Evolutionary conservation across 1,284 basidiomycete genomes (phyloP).

Genomic region (Mycena citricolor): DNA sequence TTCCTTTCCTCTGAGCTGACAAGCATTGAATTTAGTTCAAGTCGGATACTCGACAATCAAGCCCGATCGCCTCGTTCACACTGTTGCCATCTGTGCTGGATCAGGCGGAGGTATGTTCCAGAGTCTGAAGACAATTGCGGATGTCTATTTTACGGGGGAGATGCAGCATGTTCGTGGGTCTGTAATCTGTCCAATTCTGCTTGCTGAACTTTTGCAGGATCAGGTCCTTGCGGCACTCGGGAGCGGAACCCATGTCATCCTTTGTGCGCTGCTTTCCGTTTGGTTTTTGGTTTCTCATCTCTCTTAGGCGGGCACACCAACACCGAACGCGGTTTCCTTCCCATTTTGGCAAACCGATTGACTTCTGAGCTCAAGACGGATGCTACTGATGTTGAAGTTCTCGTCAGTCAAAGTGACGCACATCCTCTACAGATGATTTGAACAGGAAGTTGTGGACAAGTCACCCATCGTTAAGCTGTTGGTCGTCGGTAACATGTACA

Average conservation of each 20-base stretch:
- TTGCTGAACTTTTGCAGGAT: constrained; percentile 50
- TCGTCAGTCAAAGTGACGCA: constrained; percentile 58
- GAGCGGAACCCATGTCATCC: constrained; percentile 70
- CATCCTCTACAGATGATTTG: constrained; percentile 62
- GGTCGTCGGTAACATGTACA: too few relatives aligned
- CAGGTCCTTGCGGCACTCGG: constrained; percentile 79
- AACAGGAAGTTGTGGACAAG: too few relatives aligned
- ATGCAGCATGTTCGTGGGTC: constrained; percentile 73
- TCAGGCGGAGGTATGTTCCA: constrained; percentile 74
- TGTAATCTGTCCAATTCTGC: constrained; percentile 7
- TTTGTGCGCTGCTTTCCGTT: constrained; percentile 54
- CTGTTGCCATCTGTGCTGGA: constrained; percentile 85
- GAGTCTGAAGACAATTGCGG: constrained; percentile 59
- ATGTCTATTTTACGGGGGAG: constrained; percentile 89
- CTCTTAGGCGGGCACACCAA: constrained; percentile 75
- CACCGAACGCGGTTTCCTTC: constrained; percentile 86
- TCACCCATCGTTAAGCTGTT: too few relatives aligned
- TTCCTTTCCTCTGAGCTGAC: background rate
- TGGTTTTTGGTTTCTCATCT: background rate
- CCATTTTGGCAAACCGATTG: constrained; percentile 64
- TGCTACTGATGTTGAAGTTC: constrained; percentile 44
- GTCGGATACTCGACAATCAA: constrained; percentile 52
- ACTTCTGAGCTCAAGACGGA: constrained; percentile 46
- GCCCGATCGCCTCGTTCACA: constrained; percentile 37
- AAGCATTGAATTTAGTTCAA: constrained; percentile 58